Evolutionary conservation across 1,284 basidiomycete genomes (phyloP).

Genomic region (Caloboletus inedulis): DNA sequence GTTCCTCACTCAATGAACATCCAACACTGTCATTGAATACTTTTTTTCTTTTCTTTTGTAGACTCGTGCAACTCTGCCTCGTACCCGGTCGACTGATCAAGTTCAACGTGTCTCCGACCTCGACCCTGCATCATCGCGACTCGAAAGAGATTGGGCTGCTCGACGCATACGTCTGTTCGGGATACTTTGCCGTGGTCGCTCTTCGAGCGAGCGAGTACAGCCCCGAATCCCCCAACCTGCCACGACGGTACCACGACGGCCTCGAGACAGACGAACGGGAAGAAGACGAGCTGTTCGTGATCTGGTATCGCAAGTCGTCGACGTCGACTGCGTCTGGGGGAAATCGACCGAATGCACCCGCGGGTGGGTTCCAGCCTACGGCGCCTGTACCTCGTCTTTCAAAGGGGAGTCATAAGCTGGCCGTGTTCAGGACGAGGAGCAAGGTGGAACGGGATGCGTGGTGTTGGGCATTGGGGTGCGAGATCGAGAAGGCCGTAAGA

Average conservation of each 20-base stretch:
- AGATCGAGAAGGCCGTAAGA: conserved; percentile 75
- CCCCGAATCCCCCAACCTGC: conserved; percentile 47
- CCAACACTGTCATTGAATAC: not conserved
- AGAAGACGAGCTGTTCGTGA: conserved; percentile 71
- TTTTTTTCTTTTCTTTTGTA: conserved; percentile 26
- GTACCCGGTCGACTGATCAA: conserved; percentile 61
- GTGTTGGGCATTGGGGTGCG: conserved; percentile 82
- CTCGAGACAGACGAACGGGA: conserved; percentile 74
- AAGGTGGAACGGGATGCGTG: conserved; percentile 81
- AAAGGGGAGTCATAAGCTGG: conserved; percentile 54
- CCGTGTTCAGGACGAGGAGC: conserved; percentile 72
- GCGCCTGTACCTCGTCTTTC: conserved; percentile 51
- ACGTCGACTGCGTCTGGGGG: not conserved
- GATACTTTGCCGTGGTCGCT: conserved; percentile 67
- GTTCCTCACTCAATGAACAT: not conserved
- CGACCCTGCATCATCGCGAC: conserved; percentile 48
- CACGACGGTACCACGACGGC: conserved; percentile 76
- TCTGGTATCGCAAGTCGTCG: conserved; percentile 56
- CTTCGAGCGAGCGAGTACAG: conserved; percentile 60
- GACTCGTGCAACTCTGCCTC: conserved; percentile 67
- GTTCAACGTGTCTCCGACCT: conserved; percentile 54
- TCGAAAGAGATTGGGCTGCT: conserved; percentile 56
- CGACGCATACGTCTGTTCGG: conserved; percentile 76
- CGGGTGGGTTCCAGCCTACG: conserved; percentile 23
- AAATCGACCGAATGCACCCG: conserved; percentile 22